Base-by-base conservation (phyloP, 2,329 filamentous ascomycete species). In the Zarea fungicola region DNA sequence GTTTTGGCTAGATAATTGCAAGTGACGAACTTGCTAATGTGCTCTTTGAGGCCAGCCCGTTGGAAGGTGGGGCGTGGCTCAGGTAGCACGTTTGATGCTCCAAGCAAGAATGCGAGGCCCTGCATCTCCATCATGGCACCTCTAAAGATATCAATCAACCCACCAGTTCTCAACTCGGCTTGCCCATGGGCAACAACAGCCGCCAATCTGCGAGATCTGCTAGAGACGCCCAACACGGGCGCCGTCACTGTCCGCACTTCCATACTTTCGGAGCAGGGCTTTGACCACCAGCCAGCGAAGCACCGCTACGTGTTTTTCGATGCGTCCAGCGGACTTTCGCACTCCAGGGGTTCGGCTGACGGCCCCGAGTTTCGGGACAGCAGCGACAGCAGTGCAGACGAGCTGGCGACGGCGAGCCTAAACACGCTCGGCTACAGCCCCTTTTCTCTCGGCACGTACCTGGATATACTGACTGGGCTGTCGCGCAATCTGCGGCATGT, bases 371-470 rank as follows among this genome's bases (percentile, higher is more conserved):
- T 1, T 58, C 58, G 48, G 42, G 13, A 54, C 26, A 32, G 61
- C 41, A 36, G 56, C 8, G 23, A 11, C 31, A 18, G 0, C 42
- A 40, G n/a, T 32, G 23, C 41, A 40, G 39, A 41, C 26, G 25
- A 42, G 34, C 31, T 39, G 14, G 48, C 52, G 22, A 34, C 58
- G 3, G 74, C 72, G 3, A 79, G 74, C 46, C 62, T 90, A 45
- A 91, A 92, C 61, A 88, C 80, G 0, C 70, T 89, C 2, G 87
- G 87, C 5, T 92, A 91, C 64, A 87, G 82, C 53, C 87, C 86
- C 0, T 64, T 81, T 14, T 66, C 76, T 0, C 71, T 91, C 0
- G 58, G 68, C 9, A 64, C 68, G 11, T 90, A 89, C 52, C 70
- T 90, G 0, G 54, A 53, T 1, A 80, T 78, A 48, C 70, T 87